Evolutionary conservation across 2,329 filamentous ascomycete genomes (phyloP).

Genomic region (Chalara sp.): DNA sequence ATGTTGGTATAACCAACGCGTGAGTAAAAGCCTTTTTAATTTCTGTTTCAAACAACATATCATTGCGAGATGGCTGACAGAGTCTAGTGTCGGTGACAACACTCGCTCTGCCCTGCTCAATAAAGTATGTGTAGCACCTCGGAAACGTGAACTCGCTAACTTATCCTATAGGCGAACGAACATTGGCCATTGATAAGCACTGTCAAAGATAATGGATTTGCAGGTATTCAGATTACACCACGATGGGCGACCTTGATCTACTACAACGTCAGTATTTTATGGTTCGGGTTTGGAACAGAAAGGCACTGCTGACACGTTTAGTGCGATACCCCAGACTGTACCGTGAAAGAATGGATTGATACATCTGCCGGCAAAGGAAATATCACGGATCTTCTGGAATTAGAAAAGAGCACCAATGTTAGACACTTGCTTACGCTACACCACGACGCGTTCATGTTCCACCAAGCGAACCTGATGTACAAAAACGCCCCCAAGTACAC

Average conservation of each 20-base stretch:
- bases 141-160: not conserved
- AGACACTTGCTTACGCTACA: constrained; percentile 47
- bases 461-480: constrained; percentile 34
- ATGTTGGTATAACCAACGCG: constrained; percentile 51
- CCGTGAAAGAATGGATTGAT: constrained; percentile 51
- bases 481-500: constrained; percentile 3
- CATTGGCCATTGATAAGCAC: constrained; percentile 51
- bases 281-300: not conserved
- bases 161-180: constrained; percentile 14
- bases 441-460: constrained; percentile 35
- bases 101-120: constrained; percentile 49
- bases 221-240: constrained; percentile 49
- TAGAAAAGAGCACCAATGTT: constrained; percentile 44
- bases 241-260: constrained; percentile 58
- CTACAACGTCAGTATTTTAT: constrained; percentile 39
- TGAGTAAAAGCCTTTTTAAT: not conserved
- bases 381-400: constrained; percentile 43
- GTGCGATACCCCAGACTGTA: constrained; percentile 49
- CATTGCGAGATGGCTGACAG: no score
- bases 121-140: constrained; percentile 30
- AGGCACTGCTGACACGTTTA: not conserved
- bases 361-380: constrained; percentile 47
- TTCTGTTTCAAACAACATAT: not conserved
- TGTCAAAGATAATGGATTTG: constrained; percentile 43
- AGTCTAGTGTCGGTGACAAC: constrained; percentile 49